A percentile compares a stretch with the other conserved stretches of the same genome.
These are phyloP conservation scores for Canavalia gladiata DNA, from an alignment of 306 rosid genomes.

Conservation along the genomic window DNA sequence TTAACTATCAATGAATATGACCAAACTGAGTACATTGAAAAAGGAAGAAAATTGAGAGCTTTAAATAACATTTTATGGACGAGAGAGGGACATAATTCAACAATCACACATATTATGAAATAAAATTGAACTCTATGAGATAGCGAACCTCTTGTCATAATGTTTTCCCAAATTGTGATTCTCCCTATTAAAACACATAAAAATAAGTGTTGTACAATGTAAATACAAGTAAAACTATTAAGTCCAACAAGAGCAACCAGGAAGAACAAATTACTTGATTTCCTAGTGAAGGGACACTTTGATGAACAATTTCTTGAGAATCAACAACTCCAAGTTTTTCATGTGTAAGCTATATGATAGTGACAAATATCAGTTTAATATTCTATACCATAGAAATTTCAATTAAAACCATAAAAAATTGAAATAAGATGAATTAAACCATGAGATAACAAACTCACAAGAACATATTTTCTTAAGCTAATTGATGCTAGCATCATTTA, in stretches of 20 bases:
- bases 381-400: slow-evolving; percentile 12
- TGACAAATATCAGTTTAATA: slow-evolving; percentile 26
- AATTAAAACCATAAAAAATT: not conserved
- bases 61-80: slow-evolving; percentile 5
- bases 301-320: slow-evolving; percentile 95
- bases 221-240: not conserved
- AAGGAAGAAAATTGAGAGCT: too few relatives aligned
- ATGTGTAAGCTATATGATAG: slow-evolving; percentile 82
- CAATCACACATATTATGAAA: too few relatives aligned
- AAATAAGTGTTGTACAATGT: too few relatives aligned
- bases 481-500: too few relatives aligned
- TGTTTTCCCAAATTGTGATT: slow-evolving; percentile 68
- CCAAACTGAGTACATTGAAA: too few relatives aligned
- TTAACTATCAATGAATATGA: too few relatives aligned
- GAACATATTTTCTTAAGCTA: slow-evolving; percentile 95
- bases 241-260: slow-evolving; percentile 9
- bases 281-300: slow-evolving; percentile 92
- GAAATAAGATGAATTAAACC: slow-evolving; percentile 21
- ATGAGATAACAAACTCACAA: slow-evolving; percentile 58
- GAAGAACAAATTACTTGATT: slow-evolving; percentile 68
- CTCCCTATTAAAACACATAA: slow-evolving; percentile 66
- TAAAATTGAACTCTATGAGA: slow-evolving; percentile 18
- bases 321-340: slow-evolving; percentile 99
- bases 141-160: slow-evolving; percentile 95
- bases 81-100: too few relatives aligned